A percentile compares a stretch with the other conserved stretches of the same genome.
These are phyloP conservation scores for Pseudogymnoascus sp. DNA, from an alignment of 2,329 filamentous ascomycete species.

Conservation along the genomic window DNA sequence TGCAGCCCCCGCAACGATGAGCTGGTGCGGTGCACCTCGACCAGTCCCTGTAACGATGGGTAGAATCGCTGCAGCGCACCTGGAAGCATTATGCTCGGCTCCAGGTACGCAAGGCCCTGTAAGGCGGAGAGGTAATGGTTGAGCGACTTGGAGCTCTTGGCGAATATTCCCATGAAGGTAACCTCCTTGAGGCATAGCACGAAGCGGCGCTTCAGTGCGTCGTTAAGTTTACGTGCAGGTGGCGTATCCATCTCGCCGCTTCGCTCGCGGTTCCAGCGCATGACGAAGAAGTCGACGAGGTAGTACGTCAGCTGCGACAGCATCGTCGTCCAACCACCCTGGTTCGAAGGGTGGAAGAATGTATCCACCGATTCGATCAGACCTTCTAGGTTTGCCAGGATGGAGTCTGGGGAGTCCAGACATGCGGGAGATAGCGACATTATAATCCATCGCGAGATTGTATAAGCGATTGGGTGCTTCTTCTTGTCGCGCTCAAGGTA, in stretches of 20 bases:
- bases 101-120: slow-evolving; percentile 81
- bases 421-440: slow-evolving; percentile 86
- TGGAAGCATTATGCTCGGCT: slow-evolving; percentile 85
- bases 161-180: slow-evolving; percentile 96
- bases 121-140: slow-evolving; percentile 86
- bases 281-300: slow-evolving; percentile 90
- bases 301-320: slow-evolving; percentile 88
- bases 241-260: slow-evolving; percentile 88
- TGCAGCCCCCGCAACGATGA: slow-evolving; percentile 88
- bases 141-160: slow-evolving; percentile 87
- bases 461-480: slow-evolving; percentile 85
- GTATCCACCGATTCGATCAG: slow-evolving; percentile 93
- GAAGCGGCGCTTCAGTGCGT: slow-evolving; percentile 78
- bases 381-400: slow-evolving; percentile 79
- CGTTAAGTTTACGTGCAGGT: slow-evolving; percentile 67
- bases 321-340: slow-evolving; percentile 83
- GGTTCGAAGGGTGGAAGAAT: slow-evolving; percentile 97
- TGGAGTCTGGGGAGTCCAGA: slow-evolving; percentile 67
- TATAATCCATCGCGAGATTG: slow-evolving; percentile 86
- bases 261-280: slow-evolving; percentile 93
- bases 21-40: slow-evolving; percentile 93
- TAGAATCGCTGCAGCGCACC: slow-evolving; percentile 95
- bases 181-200: slow-evolving; percentile 85
- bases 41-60: slow-evolving; percentile 88
- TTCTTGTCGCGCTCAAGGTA: slow-evolving; percentile 89